Evolutionary conservation across 1,284 basidiomycete genomes (phyloP).

Genomic region (Pseudozyma hubeiensis): DNA sequence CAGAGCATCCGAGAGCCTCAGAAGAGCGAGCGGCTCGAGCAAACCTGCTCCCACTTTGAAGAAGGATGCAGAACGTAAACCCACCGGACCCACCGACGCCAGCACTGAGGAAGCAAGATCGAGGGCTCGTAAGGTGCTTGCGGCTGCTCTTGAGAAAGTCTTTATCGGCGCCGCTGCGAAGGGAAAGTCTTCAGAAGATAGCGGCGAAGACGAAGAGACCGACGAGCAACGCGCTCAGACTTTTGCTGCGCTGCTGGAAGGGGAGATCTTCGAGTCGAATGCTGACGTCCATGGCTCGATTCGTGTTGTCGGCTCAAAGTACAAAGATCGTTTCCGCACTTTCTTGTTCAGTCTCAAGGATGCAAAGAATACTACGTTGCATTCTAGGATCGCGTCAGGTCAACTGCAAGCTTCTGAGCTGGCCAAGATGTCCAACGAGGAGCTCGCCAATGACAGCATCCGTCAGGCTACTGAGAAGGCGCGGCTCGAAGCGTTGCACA

Average conservation of each 20-base stretch:
- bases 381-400: conserved; percentile 58
- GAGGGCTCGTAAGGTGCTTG: conserved; percentile 35
- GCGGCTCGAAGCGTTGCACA: conserved; percentile 58
- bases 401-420: conserved; percentile 53
- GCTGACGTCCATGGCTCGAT: conserved; percentile 40
- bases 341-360: conserved; percentile 67
- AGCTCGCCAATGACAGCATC: conserved; percentile 65
- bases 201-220: conserved; percentile 10
- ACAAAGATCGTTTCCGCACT: conserved; percentile 65
- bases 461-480: conserved; percentile 62
- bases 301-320: conserved; percentile 35
- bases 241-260: conserved; percentile 49
- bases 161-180: conserved; percentile 6
- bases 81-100: conserved; percentile 29
- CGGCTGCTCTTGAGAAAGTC: conserved; percentile 28
- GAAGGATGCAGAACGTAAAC: conserved; percentile 22
- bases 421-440: conserved; percentile 60
- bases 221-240: conserved; percentile 16
- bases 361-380: conserved; percentile 61
- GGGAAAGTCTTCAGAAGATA: neutral
- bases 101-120: conserved; percentile 45
- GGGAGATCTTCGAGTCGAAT: conserved; percentile 47
- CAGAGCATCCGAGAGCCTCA: conserved; percentile 10
- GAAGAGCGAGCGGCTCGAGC: conserved; percentile 28
- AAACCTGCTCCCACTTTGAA: conserved; percentile 13